A percentile compares a stretch with the other conserved stretches of the same genome.
These are phyloP conservation scores for Glycine tomentella DNA, from an alignment of 306 rosid genomes.

Conservation along the genomic window DNA sequence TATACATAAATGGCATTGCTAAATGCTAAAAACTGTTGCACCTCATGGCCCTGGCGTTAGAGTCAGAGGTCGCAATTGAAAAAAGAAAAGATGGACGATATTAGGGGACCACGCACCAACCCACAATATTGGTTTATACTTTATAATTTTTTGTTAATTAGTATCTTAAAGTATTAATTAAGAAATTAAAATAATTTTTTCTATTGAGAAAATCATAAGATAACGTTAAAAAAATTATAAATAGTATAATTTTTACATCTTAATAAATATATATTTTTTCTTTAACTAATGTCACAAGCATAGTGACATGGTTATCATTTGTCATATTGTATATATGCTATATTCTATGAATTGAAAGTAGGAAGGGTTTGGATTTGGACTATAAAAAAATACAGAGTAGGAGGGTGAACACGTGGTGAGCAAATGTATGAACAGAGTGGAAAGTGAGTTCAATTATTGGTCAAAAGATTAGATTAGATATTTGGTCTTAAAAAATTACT, in stretches of 20 bases:
- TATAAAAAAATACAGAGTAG: background rate
- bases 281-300: no score
- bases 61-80: background rate
- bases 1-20: background rate
- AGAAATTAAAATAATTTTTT: no score
- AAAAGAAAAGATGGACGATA: background rate
- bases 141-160: no score
- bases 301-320: no score
- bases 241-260: no score
- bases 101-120: slow-evolving; percentile 27
- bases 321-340: background rate
- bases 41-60: slow-evolving; percentile 27
- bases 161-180: no score
- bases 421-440: slow-evolving; percentile 55
- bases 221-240: no score
- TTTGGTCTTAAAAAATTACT: background rate
- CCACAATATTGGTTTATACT: slow-evolving; percentile 29
- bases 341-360: background rate
- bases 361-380: background rate
- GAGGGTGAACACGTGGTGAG: slow-evolving; percentile 49
- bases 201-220: no score
- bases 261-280: no score
- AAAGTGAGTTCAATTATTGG: slow-evolving; percentile 56
- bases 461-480: slow-evolving; percentile 40
- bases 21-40: slow-evolving; percentile 7